Evolutionary conservation across 495 filamentous ascomycete species (phyloP), one percentile per base, ranked within the genome.

Genomic region (Emericellopsis terricola): DNA sequence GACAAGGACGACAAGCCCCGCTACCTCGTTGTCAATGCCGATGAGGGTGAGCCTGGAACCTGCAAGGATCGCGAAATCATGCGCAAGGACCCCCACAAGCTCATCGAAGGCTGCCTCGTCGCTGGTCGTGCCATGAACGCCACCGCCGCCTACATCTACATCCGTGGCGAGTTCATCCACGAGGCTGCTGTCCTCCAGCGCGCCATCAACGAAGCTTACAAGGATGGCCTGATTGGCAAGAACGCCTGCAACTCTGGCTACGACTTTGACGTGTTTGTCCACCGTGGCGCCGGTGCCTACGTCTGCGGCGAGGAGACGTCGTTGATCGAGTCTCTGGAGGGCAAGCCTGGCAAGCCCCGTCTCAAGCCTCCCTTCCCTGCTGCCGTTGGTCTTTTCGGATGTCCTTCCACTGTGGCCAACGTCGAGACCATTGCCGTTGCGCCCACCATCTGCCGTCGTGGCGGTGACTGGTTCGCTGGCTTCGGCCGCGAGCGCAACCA

Each of bases 21-120:
- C 38, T 97, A 97, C 48, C 67, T 97, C 28, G 85, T 97, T 33
- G 81, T 97, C 63, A 97, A 97, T 48, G 89, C 89, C 43, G 89
- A 97, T 52, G 89, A 97, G 67, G 89, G 89, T 51, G 89, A 97
- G 58, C 89, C 89, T 7, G 89, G 89, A 51, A 97, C 89, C 20
- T 97, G 89, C 76, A 97, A 97, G 62, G 89, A 97, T 56, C 80
- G 89, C 50, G 91, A 96, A 59, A 97, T 97, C 49, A 97, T 97
- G 87, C 83, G 89, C 55, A 96, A 97, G 59, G 91, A 97, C 52
- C 89, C 89, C 29, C 89, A 97, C 65, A 96, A 96, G 67, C 76
- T 97, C 38, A 66, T 97, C 43, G 89, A 97, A 63, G 89, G 89
- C 46, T 97, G 89, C 59, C 62, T 97, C 39, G 84, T 97, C 28